phyloP scores from a whole-genome alignment of 345 rosid species.

The Nephelium lappaceum region DNA sequence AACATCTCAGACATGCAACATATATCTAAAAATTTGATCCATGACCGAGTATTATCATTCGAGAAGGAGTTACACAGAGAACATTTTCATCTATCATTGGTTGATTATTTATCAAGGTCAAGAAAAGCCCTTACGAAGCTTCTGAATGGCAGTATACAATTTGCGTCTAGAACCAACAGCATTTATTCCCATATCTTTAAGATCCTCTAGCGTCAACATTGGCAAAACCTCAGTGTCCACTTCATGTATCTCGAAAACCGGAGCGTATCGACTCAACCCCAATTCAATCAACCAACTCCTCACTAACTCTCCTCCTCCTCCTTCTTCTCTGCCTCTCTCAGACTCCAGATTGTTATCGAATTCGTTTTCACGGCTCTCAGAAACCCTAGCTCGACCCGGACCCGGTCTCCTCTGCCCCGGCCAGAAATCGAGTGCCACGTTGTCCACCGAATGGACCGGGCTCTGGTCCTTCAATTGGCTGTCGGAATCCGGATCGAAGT shows the following conservation, averaged over 20 bases:
- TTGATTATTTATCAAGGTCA: slow-evolving; percentile 35
- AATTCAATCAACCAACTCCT: slow-evolving; percentile 61
- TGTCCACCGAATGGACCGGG: slow-evolving; percentile 45
- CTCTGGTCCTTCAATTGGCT: slow-evolving; percentile 51
- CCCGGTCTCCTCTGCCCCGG: slow-evolving; percentile 38
- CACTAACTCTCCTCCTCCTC: slow-evolving; percentile 48
- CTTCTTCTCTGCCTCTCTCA: background rate
- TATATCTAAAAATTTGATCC: slow-evolving; percentile 20
- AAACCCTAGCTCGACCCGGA: slow-evolving; percentile 34
- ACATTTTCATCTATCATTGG: background rate
- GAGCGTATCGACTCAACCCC: slow-evolving; percentile 70
- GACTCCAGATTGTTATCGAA: slow-evolving; percentile 23
- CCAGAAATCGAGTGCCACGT: slow-evolving; percentile 42
- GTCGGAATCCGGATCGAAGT: slow-evolving; percentile 52
- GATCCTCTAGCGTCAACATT: slow-evolving; percentile 72
- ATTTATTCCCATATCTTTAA: slow-evolving; percentile 79
- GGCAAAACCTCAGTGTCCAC: slow-evolving; percentile 78
- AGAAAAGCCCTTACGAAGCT: slow-evolving; percentile 67
- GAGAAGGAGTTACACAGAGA: background rate
- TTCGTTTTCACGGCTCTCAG: slow-evolving; percentile 40
- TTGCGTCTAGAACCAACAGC: slow-evolving; percentile 82
- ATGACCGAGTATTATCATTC: slow-evolving; percentile 12
- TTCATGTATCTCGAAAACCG: slow-evolving; percentile 75
- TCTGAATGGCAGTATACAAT: slow-evolving; percentile 65
- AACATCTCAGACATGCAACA: slow-evolving; percentile 30